Evolutionary conservation across 768 basidiomycete species (phyloP).

Genomic region (Agrocybe chaxingu): DNA sequence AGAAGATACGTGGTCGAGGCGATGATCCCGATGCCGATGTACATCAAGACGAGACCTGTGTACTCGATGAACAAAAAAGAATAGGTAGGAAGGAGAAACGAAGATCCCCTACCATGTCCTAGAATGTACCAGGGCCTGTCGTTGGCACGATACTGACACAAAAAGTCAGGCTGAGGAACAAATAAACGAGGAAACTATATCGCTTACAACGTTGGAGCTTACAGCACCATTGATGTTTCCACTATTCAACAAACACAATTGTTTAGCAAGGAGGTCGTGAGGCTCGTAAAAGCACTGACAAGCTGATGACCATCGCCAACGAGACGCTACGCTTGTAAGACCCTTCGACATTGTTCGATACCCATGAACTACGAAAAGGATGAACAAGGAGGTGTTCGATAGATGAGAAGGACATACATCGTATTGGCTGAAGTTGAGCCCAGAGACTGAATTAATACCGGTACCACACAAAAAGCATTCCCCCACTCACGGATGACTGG

Average conservation of each 20-base stretch:
- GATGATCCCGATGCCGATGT: slow-evolving; percentile 60
- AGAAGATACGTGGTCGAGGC: slow-evolving; percentile 36
- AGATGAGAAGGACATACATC: slow-evolving; percentile 47
- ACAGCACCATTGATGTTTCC: slow-evolving; percentile 79
- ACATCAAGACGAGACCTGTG: slow-evolving; percentile 66
- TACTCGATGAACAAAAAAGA: neutral
- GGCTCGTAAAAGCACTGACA: slow-evolving; percentile 42
- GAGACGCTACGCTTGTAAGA: slow-evolving; percentile 73
- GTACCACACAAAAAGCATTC: slow-evolving; percentile 22
- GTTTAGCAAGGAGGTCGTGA: slow-evolving; percentile 17
- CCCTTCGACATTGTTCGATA: slow-evolving; percentile 72
- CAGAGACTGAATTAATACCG: neutral
- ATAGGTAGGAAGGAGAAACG: neutral
- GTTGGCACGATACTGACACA: slow-evolving; percentile 52
- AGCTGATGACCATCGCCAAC: slow-evolving; percentile 66
- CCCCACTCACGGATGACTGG: slow-evolving; percentile 59
- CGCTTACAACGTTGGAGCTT: slow-evolving; percentile 69
- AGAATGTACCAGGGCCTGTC: slow-evolving; percentile 67
- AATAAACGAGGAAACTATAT: neutral
- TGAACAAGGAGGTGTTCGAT: slow-evolving; percentile 25
- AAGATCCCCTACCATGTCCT: slow-evolving; percentile 23
- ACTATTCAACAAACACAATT: slow-evolving; percentile 24
- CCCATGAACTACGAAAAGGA: slow-evolving; percentile 40
- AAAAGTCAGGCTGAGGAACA: neutral
- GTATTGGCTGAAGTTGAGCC: slow-evolving; percentile 46